These are phyloP conservation scores for Tarenaya hassleriana DNA, from an alignment of 345 rosid genomes.

Conservation along the genomic window DNA sequence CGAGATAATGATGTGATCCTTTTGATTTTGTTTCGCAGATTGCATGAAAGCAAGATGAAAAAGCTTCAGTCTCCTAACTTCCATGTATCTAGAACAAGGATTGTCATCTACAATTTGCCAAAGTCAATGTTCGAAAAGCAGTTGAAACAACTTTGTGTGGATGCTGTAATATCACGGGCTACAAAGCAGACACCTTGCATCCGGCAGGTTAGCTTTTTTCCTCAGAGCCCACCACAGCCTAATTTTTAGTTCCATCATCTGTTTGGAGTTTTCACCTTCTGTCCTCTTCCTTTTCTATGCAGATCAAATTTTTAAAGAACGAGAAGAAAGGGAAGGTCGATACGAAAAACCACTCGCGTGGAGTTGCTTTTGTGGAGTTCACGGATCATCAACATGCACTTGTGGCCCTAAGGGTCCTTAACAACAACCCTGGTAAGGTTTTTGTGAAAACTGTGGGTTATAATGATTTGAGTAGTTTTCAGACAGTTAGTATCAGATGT, in stretches of 20 bases:
- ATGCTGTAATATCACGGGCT: slow-evolving; percentile 82
- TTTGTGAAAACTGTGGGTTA: background rate
- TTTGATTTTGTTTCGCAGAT: slow-evolving; percentile 37
- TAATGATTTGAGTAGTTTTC: background rate
- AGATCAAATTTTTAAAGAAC: slow-evolving; percentile 71
- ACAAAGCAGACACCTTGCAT: slow-evolving; percentile 79
- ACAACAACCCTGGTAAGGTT: slow-evolving; percentile 73
- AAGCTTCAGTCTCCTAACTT: slow-evolving; percentile 92
- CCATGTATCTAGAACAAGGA: slow-evolving; percentile 78
- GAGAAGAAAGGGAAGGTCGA: slow-evolving; percentile 59
- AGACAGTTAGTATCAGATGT: background rate
- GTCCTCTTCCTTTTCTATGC: slow-evolving; percentile 16
- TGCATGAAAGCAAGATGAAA: slow-evolving; percentile 72
- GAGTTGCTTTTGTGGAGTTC: slow-evolving; percentile 88
- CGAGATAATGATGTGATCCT: background rate
- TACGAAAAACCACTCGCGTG: slow-evolving; percentile 63
- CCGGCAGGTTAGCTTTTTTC: slow-evolving; percentile 54
- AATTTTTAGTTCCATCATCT: slow-evolving; percentile 10
- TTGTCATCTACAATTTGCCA: slow-evolving; percentile 78
- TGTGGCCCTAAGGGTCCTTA: slow-evolving; percentile 86
- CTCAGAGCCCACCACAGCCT: background rate
- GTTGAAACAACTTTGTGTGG: slow-evolving; percentile 56
- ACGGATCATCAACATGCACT: slow-evolving; percentile 82
- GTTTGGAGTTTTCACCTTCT: slow-evolving; percentile 5
- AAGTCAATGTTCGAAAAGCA: slow-evolving; percentile 64